phyloP scores from a whole-genome alignment of 2,329 filamentous ascomycete species.

The Fusarium incarnatum region DNA sequence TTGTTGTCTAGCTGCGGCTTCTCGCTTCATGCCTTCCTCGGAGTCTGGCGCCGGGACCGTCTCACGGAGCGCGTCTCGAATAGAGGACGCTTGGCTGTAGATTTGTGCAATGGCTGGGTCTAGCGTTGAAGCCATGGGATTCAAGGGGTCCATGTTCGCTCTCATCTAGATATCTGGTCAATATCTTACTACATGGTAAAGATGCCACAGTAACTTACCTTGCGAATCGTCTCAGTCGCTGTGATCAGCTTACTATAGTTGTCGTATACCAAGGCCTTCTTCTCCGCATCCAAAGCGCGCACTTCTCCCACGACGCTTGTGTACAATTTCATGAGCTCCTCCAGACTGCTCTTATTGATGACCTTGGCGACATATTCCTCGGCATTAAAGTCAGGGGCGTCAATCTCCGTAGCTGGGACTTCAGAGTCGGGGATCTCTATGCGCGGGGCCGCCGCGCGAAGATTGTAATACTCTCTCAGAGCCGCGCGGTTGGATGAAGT shows the following conservation, averaged over 20 bases:
- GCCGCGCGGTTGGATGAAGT: conserved; percentile 80
- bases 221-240: conserved; percentile 95
- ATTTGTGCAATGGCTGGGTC: conserved; percentile 81
- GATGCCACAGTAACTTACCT: conserved; percentile 56
- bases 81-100: conserved; percentile 69
- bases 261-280: conserved; percentile 97
- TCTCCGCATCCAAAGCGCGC: conserved; percentile 89
- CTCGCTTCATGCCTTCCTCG: conserved; percentile 51
- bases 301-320: conserved; percentile 82
- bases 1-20: conserved; percentile 51
- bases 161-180: conserved; percentile 68
- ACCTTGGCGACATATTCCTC: conserved; percentile 73
- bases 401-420: conserved; percentile 76
- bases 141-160: conserved; percentile 81
- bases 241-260: conserved; percentile 97
- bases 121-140: conserved; percentile 78
- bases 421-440: conserved; percentile 64
- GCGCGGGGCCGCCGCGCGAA: conserved; percentile 61
- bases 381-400: conserved; percentile 77
- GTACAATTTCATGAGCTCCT: conserved; percentile 77
- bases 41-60: conserved; percentile 61
- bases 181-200: not conserved
- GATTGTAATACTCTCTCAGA: conserved; percentile 93
- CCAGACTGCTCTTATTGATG: conserved; percentile 71
- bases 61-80: conserved; percentile 63